Evolutionary conservation across 176 grass and related monocot genomes (phyloP).

Genomic region (Tuctoria greenei): DNA sequence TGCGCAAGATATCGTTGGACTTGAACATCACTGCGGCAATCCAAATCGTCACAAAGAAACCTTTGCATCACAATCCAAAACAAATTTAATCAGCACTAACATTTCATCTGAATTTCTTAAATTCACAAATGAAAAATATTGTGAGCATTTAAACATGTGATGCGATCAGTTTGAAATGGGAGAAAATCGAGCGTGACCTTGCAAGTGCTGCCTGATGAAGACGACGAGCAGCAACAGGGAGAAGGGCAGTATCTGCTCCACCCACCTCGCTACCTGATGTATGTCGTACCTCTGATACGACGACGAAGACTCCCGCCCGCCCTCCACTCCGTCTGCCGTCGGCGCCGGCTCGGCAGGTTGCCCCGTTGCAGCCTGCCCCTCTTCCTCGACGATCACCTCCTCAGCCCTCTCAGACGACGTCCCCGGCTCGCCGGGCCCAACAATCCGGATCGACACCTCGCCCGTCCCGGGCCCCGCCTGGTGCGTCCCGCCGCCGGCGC

Average conservation of each 20-base stretch:
- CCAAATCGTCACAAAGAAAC: slow-evolving; percentile 95
- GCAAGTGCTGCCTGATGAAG: slow-evolving; percentile 96
- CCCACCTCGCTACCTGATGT: slow-evolving; percentile 95
- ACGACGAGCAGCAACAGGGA: slow-evolving; percentile 91
- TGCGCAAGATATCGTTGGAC: slow-evolving; percentile 91
- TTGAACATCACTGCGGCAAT: slow-evolving; percentile 99
- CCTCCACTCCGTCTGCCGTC: neutral
- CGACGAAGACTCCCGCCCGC: slow-evolving; percentile 40
- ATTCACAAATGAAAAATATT: neutral
- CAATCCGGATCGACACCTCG: slow-evolving; percentile 93
- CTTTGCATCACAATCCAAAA: slow-evolving; percentile 30
- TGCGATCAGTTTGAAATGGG: neutral
- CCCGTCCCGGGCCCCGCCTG: slow-evolving; percentile 24
- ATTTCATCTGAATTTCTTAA: neutral
- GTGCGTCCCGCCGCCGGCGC: slow-evolving; percentile 23
- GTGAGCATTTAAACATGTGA: neutral
- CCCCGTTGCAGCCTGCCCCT: neutral
- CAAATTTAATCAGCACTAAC: slow-evolving; percentile 8
- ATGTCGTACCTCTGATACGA: slow-evolving; percentile 94
- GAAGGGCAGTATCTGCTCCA: slow-evolving; percentile 97
- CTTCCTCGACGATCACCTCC: slow-evolving; percentile 37
- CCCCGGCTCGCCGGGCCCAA: slow-evolving; percentile 55
- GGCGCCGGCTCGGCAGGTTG: neutral
- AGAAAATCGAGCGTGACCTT: slow-evolving; percentile 47
- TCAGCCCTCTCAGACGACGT: slow-evolving; percentile 40